phyloP scores from a whole-genome alignment of 139 green algal species.

The Zygnema circumcarinatum region DNA sequence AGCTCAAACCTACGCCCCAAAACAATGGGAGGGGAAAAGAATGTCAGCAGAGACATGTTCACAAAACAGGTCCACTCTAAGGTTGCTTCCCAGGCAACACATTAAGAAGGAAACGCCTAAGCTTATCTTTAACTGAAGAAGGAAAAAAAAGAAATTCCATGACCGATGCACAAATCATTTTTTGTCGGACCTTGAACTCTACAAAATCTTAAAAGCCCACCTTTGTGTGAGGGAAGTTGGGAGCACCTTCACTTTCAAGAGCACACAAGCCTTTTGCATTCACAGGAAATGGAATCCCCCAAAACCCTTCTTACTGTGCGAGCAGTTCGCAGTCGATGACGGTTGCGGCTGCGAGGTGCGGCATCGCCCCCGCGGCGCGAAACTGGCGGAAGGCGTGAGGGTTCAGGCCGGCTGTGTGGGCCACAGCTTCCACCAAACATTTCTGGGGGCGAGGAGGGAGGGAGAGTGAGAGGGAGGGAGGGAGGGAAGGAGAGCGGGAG shows the following conservation, averaged over 20 bases:
- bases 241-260: too few relatives aligned
- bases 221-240: not conserved
- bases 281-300: not conserved
- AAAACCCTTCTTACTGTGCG: constrained; percentile 46
- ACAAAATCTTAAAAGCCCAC: not conserved
- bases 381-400: constrained; percentile 43
- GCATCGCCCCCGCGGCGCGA: not conserved
- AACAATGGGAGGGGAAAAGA: not conserved
- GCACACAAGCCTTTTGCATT: too few relatives aligned
- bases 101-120: not conserved
- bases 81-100: not conserved
- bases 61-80: not conserved
- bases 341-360: constrained; percentile 7
- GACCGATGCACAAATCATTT: constrained; percentile 3
- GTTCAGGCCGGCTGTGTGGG: constrained; percentile 56
- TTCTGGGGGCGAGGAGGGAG: constrained; percentile 2
- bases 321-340: constrained; percentile 64
- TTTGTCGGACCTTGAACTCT: not conserved
- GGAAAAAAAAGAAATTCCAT: not conserved
- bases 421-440: constrained; percentile 44
- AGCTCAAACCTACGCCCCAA: constrained; percentile 45
- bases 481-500: not conserved
- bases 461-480: not conserved
- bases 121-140: not conserved
- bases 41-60: not conserved